A percentile compares a stretch with the other conserved stretches of the same genome.
phyloP scores from a whole-genome alignment of 2,329 filamentous ascomycete genomes.

The Pseudocercospora crystallina region DNA sequence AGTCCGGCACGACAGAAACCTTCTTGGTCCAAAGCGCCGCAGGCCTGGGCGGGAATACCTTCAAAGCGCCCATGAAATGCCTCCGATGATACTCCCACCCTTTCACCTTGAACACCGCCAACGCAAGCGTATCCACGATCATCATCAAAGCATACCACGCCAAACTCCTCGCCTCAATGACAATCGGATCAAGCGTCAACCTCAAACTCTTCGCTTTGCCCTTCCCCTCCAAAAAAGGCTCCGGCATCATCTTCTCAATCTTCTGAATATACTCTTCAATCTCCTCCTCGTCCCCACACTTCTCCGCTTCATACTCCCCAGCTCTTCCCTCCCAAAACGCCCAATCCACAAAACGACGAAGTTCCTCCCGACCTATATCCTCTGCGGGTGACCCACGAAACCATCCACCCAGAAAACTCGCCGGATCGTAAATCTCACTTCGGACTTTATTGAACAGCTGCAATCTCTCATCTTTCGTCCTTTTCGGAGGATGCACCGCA shows the following conservation, averaged over 20 bases:
- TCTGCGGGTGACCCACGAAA: conserved; percentile 60
- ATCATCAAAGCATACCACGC: conserved; percentile 60
- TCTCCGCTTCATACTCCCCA: conserved; percentile 58
- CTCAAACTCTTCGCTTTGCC: conserved; percentile 59
- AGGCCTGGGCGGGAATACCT: conserved; percentile 60
- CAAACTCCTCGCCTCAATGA: conserved; percentile 55
- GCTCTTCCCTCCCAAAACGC: conserved; percentile 63
- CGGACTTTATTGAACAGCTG: conserved; percentile 59
- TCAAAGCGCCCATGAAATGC: conserved; percentile 37
- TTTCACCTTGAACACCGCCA: conserved; percentile 23
- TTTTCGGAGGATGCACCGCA: conserved; percentile 50
- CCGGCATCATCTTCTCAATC: conserved; percentile 55
- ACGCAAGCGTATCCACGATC: conserved; percentile 50
- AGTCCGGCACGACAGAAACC: conserved; percentile 49
- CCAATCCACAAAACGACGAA: conserved; percentile 67
- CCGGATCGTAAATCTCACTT: conserved; percentile 55
- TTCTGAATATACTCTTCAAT: conserved; percentile 56
- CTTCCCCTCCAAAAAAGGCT: conserved; percentile 53
- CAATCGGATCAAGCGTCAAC: conserved; percentile 65
- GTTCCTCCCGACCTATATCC: conserved; percentile 66
- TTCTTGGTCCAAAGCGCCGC: conserved; percentile 49
- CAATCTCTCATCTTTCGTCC: conserved; percentile 50
- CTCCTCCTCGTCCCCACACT: conserved; percentile 49
- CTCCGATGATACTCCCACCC: conserved; percentile 29
- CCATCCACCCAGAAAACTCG: conserved; percentile 63